phyloP scores from a whole-genome alignment of 2,329 filamentous ascomycete genomes.

The Penicillium decumbens region DNA sequence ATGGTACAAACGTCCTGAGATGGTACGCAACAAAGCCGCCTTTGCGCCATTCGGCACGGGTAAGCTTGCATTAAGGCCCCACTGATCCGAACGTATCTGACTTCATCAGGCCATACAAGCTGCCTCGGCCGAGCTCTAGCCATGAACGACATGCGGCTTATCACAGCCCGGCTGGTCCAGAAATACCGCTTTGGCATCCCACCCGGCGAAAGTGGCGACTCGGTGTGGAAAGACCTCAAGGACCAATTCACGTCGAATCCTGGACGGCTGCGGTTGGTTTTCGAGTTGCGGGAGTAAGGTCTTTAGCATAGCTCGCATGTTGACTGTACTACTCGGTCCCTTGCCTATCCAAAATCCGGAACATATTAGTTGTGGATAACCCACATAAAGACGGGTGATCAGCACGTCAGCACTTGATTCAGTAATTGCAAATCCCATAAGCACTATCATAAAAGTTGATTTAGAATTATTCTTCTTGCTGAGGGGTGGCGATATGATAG shows the following conservation, averaged over 20 bases:
- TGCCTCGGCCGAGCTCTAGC: slow-evolving; percentile 20
- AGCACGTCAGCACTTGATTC: neutral
- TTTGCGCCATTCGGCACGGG: slow-evolving; percentile 19
- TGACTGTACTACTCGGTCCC: neutral
- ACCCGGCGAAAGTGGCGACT: slow-evolving; percentile 7
- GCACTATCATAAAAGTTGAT: neutral
- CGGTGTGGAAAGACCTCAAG: slow-evolving; percentile 5
- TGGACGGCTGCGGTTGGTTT: slow-evolving; percentile 12
- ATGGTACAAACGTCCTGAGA: slow-evolving; percentile 13
- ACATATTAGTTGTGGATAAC: neutral
- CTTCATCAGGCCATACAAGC: slow-evolving; percentile 5
- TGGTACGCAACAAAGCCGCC: slow-evolving; percentile 12
- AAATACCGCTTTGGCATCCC: slow-evolving; percentile 12
- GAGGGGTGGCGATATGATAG: neutral
- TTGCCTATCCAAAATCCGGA: neutral
- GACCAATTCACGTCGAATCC: slow-evolving; percentile 17
- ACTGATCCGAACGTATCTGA: neutral
- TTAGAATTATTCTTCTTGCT: no score
- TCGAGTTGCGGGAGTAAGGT: slow-evolving; percentile 4
- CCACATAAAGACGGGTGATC: no score
- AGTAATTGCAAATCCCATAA: neutral
- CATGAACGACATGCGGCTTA: slow-evolving; percentile 17
- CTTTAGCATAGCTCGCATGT: neutral
- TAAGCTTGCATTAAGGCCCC: neutral
- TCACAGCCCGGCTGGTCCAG: slow-evolving; percentile 10